Conservation (phyloP, 2,329 filamentous ascomycete genomes). For the Cordyceps tenuipes region DNA sequence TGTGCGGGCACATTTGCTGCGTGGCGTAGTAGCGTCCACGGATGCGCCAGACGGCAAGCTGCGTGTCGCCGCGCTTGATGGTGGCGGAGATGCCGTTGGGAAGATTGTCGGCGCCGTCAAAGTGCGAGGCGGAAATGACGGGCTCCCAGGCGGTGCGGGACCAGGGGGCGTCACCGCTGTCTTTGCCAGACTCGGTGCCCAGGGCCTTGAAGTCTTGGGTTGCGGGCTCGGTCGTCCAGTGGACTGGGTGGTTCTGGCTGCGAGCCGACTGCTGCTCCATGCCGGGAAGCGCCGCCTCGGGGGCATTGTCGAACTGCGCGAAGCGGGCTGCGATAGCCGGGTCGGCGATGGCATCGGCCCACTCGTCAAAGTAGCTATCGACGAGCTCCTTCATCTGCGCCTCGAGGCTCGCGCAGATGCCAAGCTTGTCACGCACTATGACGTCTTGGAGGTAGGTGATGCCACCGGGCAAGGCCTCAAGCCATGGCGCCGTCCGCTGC, state of each 20-base stretch:
- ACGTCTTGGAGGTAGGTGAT: slow-evolving; percentile 77
- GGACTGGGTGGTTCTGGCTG: slow-evolving; percentile 62
- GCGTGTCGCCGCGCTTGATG: slow-evolving; percentile 80
- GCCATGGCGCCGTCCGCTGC: slow-evolving; percentile 80
- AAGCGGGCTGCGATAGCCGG: slow-evolving; percentile 63
- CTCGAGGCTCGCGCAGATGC: slow-evolving; percentile 76
- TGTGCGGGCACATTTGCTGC: slow-evolving; percentile 94
- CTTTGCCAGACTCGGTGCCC: slow-evolving; percentile 18
- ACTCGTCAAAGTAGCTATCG: slow-evolving; percentile 81
- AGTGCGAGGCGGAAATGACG: slow-evolving; percentile 61
- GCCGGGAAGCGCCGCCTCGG: slow-evolving; percentile 60
- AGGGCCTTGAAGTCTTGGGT: slow-evolving; percentile 62
- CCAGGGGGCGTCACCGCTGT: slow-evolving; percentile 51
- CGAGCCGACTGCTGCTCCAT: slow-evolving; percentile 67
- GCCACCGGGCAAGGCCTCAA: slow-evolving; percentile 75
- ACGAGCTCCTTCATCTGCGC: slow-evolving; percentile 82
- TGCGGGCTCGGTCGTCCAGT: slow-evolving; percentile 64
- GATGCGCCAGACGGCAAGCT: slow-evolving; percentile 80
- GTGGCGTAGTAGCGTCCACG: slow-evolving; percentile 73
- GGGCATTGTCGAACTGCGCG: slow-evolving; percentile 75
- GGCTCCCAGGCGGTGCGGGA: slow-evolving; percentile 61
- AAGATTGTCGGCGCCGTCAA: slow-evolving; percentile 52
- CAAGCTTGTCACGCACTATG: slow-evolving; percentile 75
- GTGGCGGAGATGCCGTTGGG: slow-evolving; percentile 68
- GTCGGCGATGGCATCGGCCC: slow-evolving; percentile 71